These are phyloP conservation scores for Ustilago sp. DNA, from an alignment of 1,284 basidiomycete species.

Conservation along the genomic window DNA sequence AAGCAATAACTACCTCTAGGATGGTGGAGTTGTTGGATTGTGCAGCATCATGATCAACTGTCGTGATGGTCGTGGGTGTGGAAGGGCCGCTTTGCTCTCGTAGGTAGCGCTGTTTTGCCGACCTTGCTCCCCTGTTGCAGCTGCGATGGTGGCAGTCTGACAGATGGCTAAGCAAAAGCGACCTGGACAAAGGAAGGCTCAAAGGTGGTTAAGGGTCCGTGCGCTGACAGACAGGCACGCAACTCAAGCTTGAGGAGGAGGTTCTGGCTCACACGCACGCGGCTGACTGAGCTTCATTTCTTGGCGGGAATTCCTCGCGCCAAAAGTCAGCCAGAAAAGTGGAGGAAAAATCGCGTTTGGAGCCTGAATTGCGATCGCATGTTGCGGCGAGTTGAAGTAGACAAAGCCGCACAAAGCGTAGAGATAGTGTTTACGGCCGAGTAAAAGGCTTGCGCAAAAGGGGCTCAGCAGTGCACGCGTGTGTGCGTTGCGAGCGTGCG, in stretches of 20 bases:
- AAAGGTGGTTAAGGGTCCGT: slow-evolving; percentile 12
- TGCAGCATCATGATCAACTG: slow-evolving; percentile 1
- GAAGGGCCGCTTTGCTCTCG: no score
- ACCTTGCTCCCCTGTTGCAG: no score
- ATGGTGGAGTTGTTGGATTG: not conserved
- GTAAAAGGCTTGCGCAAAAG: no score
- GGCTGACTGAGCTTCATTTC: not conserved
- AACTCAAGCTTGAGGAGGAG: slow-evolving; percentile 8
- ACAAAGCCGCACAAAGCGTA: no score
- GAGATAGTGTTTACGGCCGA: no score
- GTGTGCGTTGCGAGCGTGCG: no score
- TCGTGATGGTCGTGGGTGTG: not conserved
- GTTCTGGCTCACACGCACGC: not conserved
- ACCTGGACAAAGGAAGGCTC: slow-evolving; percentile 10
- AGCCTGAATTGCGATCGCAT: slow-evolving; percentile 4
- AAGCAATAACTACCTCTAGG: not conserved
- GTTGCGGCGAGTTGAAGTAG: no score
- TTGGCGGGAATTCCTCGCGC: not conserved
- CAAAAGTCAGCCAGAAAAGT: slow-evolving; percentile 1
- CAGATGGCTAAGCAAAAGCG: slow-evolving; percentile 4
- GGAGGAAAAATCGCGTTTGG: slow-evolving; percentile 10
- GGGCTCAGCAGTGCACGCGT: no score
- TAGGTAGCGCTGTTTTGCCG: no score
- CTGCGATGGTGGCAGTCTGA: no score
- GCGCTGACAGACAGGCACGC: slow-evolving; percentile 5